phyloP scores from a whole-genome alignment of 371 early-diverging fungal species.

The Funneliformis caledonium region DNA sequence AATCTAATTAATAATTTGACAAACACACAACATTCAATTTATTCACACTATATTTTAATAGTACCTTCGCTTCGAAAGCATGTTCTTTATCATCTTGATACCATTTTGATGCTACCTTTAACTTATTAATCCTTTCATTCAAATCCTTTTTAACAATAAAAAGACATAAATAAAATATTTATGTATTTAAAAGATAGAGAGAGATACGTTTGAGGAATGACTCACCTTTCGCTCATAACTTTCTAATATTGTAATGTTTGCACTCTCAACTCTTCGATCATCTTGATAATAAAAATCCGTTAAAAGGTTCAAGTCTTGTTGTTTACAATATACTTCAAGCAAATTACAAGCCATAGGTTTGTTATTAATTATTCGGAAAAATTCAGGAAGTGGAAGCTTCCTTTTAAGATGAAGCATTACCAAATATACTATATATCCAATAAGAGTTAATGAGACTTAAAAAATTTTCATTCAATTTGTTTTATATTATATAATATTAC shows the following conservation, averaged over 20 bases:
- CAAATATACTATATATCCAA: slow-evolving; percentile 72
- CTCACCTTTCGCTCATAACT: slow-evolving; percentile 62
- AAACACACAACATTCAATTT: neutral
- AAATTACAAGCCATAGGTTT: slow-evolving; percentile 82
- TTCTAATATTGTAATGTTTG: slow-evolving; percentile 65
- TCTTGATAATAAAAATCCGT: slow-evolving; percentile 96
- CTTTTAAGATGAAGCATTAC: slow-evolving; percentile 88
- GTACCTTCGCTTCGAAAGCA: slow-evolving; percentile 76
- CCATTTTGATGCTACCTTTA: slow-evolving; percentile 70
- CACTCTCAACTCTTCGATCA: slow-evolving; percentile 79
- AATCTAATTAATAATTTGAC: neutral
- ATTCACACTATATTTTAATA: neutral
- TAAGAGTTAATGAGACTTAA: neutral
- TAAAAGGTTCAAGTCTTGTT: slow-evolving; percentile 77
- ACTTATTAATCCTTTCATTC: slow-evolving; percentile 64
- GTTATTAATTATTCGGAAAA: slow-evolving; percentile 84
- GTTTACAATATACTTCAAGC: slow-evolving; percentile 82
- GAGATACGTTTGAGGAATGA: neutral
- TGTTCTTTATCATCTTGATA: slow-evolving; percentile 76
- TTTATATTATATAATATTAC: slow-evolving; percentile 48
- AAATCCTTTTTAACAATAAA: slow-evolving; percentile 49
- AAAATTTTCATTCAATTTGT: neutral
- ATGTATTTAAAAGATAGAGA: neutral
- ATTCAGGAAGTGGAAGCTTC: slow-evolving; percentile 79
- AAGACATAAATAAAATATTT: neutral